A percentile compares a stretch with the other conserved stretches of the same genome.
These are phyloP conservation scores for Straminergon stramineum DNA, from an alignment of 225 moss, liverwort and hornwort species.

Conservation along the genomic window DNA sequence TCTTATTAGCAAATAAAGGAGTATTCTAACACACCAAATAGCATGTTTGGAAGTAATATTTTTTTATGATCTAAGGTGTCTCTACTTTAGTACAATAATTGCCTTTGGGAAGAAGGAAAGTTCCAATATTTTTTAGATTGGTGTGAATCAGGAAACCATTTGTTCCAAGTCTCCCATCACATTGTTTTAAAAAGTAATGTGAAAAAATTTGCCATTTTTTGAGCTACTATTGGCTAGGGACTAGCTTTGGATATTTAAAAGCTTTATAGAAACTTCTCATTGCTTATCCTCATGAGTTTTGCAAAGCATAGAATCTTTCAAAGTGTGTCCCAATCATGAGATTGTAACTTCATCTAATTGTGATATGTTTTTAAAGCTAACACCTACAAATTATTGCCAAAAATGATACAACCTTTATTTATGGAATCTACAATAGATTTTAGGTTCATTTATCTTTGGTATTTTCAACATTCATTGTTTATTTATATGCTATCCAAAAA, in stretches of 20 bases:
- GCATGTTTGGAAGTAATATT: too few species aligned
- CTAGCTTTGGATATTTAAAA: neutral
- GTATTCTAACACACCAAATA: neutral
- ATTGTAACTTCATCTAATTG: neutral
- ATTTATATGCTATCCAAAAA: neutral
- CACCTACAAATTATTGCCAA: rapidly evolving
- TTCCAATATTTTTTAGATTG: neutral
- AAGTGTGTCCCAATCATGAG: rapidly evolving
- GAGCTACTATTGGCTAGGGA: neutral
- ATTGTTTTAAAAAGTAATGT: neutral
- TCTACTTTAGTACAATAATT: neutral
- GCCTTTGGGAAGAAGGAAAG: neutral
- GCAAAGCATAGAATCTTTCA: neutral
- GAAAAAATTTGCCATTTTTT: neutral
- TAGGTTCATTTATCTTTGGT: rapidly evolving
- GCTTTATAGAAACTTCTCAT: neutral
- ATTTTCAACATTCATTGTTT: neutral
- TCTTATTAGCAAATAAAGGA: neutral
- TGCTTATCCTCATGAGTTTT: neutral
- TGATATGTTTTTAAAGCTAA: neutral
- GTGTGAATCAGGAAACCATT: rapidly evolving
- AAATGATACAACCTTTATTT: neutral
- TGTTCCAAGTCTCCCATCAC: too few species aligned
- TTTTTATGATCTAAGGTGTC: neutral
- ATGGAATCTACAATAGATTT: neutral